Base-by-base conservation (phyloP, 768 basidiomycete genomes). In the Mycena vulgaris region DNA sequence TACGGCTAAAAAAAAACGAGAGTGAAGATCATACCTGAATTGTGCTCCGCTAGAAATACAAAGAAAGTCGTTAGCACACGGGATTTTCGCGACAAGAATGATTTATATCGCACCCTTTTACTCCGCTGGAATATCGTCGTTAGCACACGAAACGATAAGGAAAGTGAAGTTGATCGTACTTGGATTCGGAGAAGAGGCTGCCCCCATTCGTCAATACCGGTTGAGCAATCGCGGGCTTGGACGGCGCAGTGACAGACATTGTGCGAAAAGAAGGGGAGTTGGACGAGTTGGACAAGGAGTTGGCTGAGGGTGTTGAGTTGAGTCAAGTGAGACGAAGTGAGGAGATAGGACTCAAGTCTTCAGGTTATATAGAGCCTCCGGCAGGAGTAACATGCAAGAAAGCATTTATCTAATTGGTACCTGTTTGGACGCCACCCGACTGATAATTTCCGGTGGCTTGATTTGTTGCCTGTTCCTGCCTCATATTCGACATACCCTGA, bases 161-260 rank as follows among this genome's bases (percentile, higher is more conserved):
- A 58, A 27, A 58, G 28, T 58, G 39, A 58, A 13, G n/a, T n/a
- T n/a, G 57, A 42, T 58, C 55, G 37, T 31, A 56, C 55, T 25
- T 51, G 17, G 49, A 25, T 25, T 51, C 9, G 28, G 49, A 28
- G 49, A 27, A 51, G 27, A 14, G 5, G 49, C 49, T 17, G 39
- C 39, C 39, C 10, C 39, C 39, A 39, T 49, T 49, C 25, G 28
- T 28, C 48, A 49, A 49, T 49, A 49, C 48, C 48, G 48, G 48
- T 49, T 49, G 48, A 49, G 48, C 48, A 27, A 49, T 49, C 48
- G 6, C 48, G 48, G 48, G 16, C 25, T 49, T 49, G 25, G 48
- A 27, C 48, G 16, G 23, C 9, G 48, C 28, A 49, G 48, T 25
- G 28, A 6, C 23, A 49, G 48, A 49, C 7, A 39, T 39, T 39